Evolutionary conservation across 106 monocot species (phyloP).

Genomic region (Dendrobium huoshanense): DNA sequence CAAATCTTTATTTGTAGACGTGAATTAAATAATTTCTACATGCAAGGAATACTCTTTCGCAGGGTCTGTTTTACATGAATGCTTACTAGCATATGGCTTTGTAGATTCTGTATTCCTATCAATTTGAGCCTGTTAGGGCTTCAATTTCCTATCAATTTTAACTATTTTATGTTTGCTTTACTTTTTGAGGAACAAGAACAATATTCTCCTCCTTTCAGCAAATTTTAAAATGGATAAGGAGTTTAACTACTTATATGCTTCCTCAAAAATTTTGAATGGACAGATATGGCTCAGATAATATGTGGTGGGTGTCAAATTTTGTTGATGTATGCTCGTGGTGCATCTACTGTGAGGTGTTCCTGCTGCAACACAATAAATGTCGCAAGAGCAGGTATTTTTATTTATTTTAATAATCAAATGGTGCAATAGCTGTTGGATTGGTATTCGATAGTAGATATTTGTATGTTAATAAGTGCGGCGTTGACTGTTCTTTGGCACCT

Average conservation of each 20-base stretch:
- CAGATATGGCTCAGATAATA: slow-evolving; percentile 13
- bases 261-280: background rate
- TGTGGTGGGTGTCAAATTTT: slow-evolving; percentile 8
- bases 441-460: background rate
- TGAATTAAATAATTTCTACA: background rate
- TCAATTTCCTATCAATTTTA: background rate
- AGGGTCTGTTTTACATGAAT: background rate
- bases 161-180: background rate
- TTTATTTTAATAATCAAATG: background rate
- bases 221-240: background rate
- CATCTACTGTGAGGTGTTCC: slow-evolving; percentile 14
- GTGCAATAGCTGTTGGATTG: background rate
- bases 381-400: slow-evolving; percentile 12
- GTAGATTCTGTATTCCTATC: background rate
- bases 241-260: background rate
- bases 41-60: background rate
- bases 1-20: background rate
- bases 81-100: background rate
- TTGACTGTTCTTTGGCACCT: no score
- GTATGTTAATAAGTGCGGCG: no score
- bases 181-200: background rate
- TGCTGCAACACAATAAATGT: slow-evolving; percentile 14
- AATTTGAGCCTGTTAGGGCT: background rate
- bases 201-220: background rate
- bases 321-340: slow-evolving; percentile 12